A percentile compares a stretch with the other conserved stretches of the same genome.
These are phyloP conservation scores for Juncus inflexus DNA, from an alignment of 176 grass and related monocot genomes.

Conservation along the genomic window DNA sequence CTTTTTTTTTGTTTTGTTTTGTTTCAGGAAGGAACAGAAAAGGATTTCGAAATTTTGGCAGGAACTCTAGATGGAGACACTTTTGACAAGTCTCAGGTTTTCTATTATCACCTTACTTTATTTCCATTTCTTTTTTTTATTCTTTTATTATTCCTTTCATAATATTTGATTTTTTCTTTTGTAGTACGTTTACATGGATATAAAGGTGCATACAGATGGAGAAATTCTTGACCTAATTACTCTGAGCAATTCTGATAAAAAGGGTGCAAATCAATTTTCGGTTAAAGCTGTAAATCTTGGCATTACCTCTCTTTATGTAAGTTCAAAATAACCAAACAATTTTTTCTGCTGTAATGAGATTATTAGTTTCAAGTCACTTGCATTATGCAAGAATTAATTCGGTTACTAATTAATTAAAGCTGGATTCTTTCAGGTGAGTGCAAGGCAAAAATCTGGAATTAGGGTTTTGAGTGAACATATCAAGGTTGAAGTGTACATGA, in stretches of 20 bases:
- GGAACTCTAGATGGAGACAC: conserved; percentile 74
- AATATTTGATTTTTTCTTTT: conserved; percentile 24
- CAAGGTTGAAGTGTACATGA: conserved; percentile 86
- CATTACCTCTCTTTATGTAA: conserved; percentile 87
- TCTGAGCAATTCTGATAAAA: conserved; percentile 21
- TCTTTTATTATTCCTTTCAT: neutral
- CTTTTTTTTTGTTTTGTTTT: conserved; percentile 33
- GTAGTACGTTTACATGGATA: conserved; percentile 88
- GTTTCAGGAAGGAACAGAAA: conserved; percentile 75
- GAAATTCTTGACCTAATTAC: conserved; percentile 59
- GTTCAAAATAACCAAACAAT: conserved; percentile 29
- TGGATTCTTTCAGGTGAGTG: conserved; percentile 63
- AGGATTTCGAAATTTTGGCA: conserved; percentile 72
- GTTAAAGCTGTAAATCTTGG: conserved; percentile 67
- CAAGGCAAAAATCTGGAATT: conserved; percentile 56
- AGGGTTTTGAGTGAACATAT: conserved; percentile 85
- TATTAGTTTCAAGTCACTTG: conserved; percentile 4
- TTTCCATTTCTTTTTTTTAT: conserved; percentile 24
- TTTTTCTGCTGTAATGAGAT: conserved; percentile 2
- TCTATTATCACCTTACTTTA: neutral
- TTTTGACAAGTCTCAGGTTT: conserved; percentile 85
- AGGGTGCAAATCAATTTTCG: conserved; percentile 55
- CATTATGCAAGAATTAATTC: neutral
- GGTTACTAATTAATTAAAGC: conserved; percentile 3
- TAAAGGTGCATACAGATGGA: conserved; percentile 69